phyloP scores from a whole-genome alignment of 495 filamentous ascomycete genomes.

The Bombardia bombarda region DNA sequence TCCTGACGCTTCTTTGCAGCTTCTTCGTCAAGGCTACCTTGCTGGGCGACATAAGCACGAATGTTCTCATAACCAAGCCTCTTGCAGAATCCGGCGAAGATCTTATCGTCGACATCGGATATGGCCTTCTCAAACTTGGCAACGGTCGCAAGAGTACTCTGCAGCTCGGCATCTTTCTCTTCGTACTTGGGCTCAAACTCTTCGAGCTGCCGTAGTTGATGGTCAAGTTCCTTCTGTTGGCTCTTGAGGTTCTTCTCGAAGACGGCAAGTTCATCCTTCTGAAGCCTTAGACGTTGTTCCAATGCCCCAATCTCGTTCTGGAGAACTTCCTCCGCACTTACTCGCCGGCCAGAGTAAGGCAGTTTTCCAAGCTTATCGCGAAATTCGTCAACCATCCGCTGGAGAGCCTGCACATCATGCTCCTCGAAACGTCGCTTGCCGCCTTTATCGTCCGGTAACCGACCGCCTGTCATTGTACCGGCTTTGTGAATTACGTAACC shows the following conservation, averaged over 20 bases:
- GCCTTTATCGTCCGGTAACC: constrained; percentile 61
- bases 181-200: constrained; percentile 72
- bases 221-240: constrained; percentile 76
- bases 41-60: constrained; percentile 85
- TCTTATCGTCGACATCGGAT: constrained; percentile 74
- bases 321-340: constrained; percentile 68
- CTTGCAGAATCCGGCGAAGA: constrained; percentile 82
- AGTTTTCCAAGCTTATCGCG: constrained; percentile 64
- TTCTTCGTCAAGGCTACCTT: constrained; percentile 85
- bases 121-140: constrained; percentile 68
- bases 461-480: constrained; percentile 95
- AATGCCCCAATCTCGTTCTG: constrained; percentile 74
- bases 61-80: constrained; percentile 83
- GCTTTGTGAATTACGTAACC: constrained; percentile 93
- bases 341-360: constrained; percentile 63
- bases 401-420: constrained; percentile 73
- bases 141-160: constrained; percentile 57
- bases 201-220: constrained; percentile 59
- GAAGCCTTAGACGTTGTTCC: constrained; percentile 65
- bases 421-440: constrained; percentile 82
- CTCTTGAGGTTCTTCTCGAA: constrained; percentile 78
- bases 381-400: constrained; percentile 58
- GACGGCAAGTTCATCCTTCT: constrained; percentile 67
- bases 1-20: constrained; percentile 76
- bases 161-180: constrained; percentile 58